phyloP scores from a whole-genome alignment of 306 rosid species.

The Prunus armeniaca region DNA sequence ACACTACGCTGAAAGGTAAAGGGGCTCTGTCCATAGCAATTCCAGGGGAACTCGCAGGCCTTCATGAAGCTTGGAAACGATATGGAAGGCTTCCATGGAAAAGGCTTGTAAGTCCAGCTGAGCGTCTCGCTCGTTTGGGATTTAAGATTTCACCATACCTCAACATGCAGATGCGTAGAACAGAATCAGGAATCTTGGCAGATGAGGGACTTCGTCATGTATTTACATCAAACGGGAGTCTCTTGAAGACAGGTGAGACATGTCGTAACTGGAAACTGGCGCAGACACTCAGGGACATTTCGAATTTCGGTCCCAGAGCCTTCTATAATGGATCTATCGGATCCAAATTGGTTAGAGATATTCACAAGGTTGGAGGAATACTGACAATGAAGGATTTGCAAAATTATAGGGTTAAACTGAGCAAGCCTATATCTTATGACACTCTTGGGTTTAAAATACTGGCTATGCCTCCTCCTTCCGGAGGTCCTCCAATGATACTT shows the following conservation, averaged over 20 bases:
- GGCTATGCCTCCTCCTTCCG: slow-evolving; percentile 88
- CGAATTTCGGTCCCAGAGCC: slow-evolving; percentile 46
- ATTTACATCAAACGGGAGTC: slow-evolving; percentile 64
- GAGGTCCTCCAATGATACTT: slow-evolving; percentile 79
- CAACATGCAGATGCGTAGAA: slow-evolving; percentile 44
- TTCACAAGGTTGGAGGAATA: slow-evolving; percentile 67
- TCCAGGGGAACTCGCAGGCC: slow-evolving; percentile 84
- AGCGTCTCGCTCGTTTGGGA: slow-evolving; percentile 61
- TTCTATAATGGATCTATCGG: slow-evolving; percentile 68
- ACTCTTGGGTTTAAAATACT: slow-evolving; percentile 55
- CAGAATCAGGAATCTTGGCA: slow-evolving; percentile 44
- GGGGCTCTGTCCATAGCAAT: slow-evolving; percentile 70
- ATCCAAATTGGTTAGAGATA: slow-evolving; percentile 52
- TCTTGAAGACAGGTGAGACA: slow-evolving; percentile 51
- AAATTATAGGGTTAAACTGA: slow-evolving; percentile 46
- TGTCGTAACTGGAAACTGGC: slow-evolving; percentile 57
- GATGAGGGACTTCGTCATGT: slow-evolving; percentile 57
- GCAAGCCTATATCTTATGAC: slow-evolving; percentile 39
- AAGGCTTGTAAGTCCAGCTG: slow-evolving; percentile 67
- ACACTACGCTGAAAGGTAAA: slow-evolving; percentile 41
- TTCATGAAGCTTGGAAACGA: slow-evolving; percentile 61
- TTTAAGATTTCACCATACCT: slow-evolving; percentile 69
- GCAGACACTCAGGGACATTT: slow-evolving; percentile 43
- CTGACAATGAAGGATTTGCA: slow-evolving; percentile 54
- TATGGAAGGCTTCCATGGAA: slow-evolving; percentile 79